These are phyloP conservation scores for Cadophora sp. DNA, from an alignment of 2,329 filamentous ascomycete species.

Conservation along the genomic window DNA sequence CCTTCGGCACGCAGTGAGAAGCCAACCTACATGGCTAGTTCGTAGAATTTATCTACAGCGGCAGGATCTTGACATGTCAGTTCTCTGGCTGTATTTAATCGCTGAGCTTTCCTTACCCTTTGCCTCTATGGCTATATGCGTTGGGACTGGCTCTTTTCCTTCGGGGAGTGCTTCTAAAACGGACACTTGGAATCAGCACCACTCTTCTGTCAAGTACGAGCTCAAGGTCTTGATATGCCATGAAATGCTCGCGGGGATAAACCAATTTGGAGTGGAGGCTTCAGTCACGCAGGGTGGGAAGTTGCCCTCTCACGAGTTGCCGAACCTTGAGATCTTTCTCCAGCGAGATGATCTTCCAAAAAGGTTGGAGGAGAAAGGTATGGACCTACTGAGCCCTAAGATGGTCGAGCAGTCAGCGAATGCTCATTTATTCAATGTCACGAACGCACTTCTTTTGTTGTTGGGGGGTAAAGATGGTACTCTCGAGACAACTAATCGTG, in stretches of 20 bases:
- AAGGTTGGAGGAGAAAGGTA: no score
- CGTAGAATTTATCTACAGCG: constrained; percentile 28
- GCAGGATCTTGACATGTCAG: constrained; percentile 17
- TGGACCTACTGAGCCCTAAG: constrained; percentile 2
- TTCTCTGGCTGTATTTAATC: not conserved
- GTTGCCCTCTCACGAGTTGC: no score
- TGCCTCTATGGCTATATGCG: constrained; percentile 33
- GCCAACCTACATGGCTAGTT: constrained; percentile 25
- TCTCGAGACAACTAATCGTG: no score
- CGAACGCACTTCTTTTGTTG: no score
- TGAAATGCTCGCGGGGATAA: no score
- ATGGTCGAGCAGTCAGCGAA: not conserved
- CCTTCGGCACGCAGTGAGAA: not conserved
- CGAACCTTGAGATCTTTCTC: no score
- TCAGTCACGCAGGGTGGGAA: no score
- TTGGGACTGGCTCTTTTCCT: constrained; percentile 22
- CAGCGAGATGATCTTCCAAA: no score
- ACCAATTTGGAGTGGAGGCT: no score
- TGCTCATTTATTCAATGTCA: not conserved
- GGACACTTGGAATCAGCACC: not conserved
- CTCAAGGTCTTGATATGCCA: no score
- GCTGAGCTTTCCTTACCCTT: not conserved
- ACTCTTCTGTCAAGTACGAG: not conserved
- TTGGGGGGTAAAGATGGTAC: no score
- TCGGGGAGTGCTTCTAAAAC: constrained; percentile 19